A percentile compares a stretch with the other conserved stretches of the same genome.
Conservation (phyloP, 2,329 filamentous ascomycete genomes). For the Incumbomyces delicatus region DNA sequence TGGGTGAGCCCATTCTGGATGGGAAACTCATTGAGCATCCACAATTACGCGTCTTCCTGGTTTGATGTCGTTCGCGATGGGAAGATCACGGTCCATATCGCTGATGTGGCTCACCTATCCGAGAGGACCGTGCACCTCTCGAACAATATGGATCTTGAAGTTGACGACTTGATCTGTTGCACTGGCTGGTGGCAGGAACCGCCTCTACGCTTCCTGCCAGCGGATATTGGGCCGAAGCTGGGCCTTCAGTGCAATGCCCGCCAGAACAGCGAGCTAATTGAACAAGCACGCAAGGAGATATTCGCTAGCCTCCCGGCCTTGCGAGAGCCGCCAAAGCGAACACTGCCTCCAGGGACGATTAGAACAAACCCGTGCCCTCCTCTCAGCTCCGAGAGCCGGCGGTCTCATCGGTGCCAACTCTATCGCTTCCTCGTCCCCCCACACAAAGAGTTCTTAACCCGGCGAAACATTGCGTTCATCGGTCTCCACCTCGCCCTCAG, state of each 20-base stretch:
- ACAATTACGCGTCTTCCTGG: slow-evolving; percentile 51
- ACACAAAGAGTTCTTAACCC: slow-evolving; percentile 20
- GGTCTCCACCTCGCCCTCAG: slow-evolving; percentile 39
- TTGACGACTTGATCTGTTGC: slow-evolving; percentile 45
- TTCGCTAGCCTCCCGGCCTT: slow-evolving; percentile 42
- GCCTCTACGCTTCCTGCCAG: slow-evolving; percentile 39
- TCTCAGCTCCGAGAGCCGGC: slow-evolving; percentile 11
- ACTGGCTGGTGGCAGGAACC: slow-evolving; percentile 49
- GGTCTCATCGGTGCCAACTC: slow-evolving; percentile 32
- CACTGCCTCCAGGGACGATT: too few species aligned
- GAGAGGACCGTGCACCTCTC: slow-evolving; percentile 38
- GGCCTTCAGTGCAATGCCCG: slow-evolving; percentile 35
- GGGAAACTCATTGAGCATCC: slow-evolving; percentile 47
- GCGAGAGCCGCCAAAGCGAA: slow-evolving; percentile 29
- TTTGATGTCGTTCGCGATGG: slow-evolving; percentile 47
- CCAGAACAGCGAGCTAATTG: slow-evolving; percentile 29
- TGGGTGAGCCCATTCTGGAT: slow-evolving; percentile 43
- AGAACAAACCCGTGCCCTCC: neutral
- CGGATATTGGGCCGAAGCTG: slow-evolving; percentile 33
- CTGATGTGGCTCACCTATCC: slow-evolving; percentile 43
- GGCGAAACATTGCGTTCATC: slow-evolving; percentile 38
- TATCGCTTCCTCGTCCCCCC: slow-evolving; percentile 38
- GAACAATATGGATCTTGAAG: slow-evolving; percentile 34
- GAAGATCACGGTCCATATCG: slow-evolving; percentile 46
- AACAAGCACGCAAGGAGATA: slow-evolving; percentile 42